Evolutionary conservation across 345 rosid species (phyloP), one percentile per base, ranked within the genome.

Genomic region (Sapria himalayana): DNA sequence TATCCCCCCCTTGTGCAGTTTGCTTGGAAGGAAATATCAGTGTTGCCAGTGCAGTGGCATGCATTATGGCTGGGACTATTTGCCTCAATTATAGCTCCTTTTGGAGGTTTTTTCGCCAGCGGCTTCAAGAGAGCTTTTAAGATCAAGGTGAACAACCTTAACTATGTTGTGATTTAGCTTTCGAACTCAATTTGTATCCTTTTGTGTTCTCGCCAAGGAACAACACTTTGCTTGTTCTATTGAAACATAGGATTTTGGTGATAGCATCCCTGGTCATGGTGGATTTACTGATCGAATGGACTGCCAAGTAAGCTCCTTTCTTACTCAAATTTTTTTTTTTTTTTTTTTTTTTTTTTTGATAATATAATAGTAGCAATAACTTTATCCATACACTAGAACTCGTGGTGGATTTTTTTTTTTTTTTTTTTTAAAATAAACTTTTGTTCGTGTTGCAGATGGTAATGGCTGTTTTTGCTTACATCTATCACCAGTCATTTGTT

Each of bases 261-360:
- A 89, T 60, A 89, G 98, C 49, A 89, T 89, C 52, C 94, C 98
- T n/a, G 98, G 98, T 39, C 98, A 89, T 63, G 98, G 94, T 40
- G 94, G 98, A 29, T 78, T 89, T 54, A 86, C 97, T 1, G 94
- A 81, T 56, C 60, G 94, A 66, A 81, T 81, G 97, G 97, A 86
- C 47, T 86, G 97, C 50, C 97, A 86, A 79, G 97, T 78, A 58
- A 58, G 51, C 36, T 43, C n/a, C n/a, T n/a, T n/a, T n/a, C n/a
- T n/a, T n/a, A n/a, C n/a, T n/a, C n/a, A n/a, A n/a, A n/a, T n/a
- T n/a, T n/a, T n/a, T n/a, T n/a, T n/a, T n/a, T n/a, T n/a, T n/a
- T n/a, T n/a, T n/a, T n/a, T n/a, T n/a, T n/a, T n/a, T n/a, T n/a
- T n/a, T n/a, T n/a, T n/a, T n/a, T n/a, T n/a, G n/a, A n/a, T n/a